Conservation (phyloP, 305 asterid genomes). For the Solanum hybrid region DNA sequence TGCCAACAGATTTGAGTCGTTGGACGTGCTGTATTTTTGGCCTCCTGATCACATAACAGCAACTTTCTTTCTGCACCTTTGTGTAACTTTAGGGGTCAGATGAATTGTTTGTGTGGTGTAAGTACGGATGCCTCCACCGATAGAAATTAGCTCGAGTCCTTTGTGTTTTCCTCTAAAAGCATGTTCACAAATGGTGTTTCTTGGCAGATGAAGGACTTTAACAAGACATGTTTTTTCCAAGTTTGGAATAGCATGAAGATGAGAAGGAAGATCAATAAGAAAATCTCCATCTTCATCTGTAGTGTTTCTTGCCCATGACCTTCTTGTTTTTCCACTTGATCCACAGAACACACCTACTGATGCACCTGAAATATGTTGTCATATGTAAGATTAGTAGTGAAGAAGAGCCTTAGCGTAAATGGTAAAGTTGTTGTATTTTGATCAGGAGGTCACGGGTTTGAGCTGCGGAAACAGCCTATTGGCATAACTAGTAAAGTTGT, state of each 20-base stretch:
- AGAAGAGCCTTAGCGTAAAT: background rate
- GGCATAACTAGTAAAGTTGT: background rate
- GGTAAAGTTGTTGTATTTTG: background rate
- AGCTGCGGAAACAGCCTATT: background rate
- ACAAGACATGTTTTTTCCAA: conserved; percentile 51
- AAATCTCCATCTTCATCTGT: conserved; percentile 66
- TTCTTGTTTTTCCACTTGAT: conserved; percentile 18
- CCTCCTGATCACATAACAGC: background rate
- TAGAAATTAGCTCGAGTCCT: conserved; percentile 28
- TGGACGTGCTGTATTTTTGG: background rate
- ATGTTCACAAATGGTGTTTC: conserved; percentile 28
- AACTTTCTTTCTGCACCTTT: background rate
- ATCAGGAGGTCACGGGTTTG: background rate
- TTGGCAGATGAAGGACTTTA: conserved; percentile 40
- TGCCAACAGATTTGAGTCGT: conserved; percentile 39
- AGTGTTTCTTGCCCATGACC: conserved; percentile 30
- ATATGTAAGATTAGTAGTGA: background rate
- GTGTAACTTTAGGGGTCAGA: conserved; percentile 18
- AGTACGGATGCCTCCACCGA: conserved; percentile 49
- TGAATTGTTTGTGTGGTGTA: conserved; percentile 46
- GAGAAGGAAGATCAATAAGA: conserved; percentile 74
- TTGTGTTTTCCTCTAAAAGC: conserved; percentile 29
- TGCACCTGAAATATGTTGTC: conserved; percentile 44
- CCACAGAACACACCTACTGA: conserved; percentile 54
- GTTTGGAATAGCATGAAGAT: conserved; percentile 76